These are phyloP conservation scores for Phytophthora boehmeriae DNA, from an alignment of 352 stramenopile genomes.

Conservation along the genomic window DNA sequence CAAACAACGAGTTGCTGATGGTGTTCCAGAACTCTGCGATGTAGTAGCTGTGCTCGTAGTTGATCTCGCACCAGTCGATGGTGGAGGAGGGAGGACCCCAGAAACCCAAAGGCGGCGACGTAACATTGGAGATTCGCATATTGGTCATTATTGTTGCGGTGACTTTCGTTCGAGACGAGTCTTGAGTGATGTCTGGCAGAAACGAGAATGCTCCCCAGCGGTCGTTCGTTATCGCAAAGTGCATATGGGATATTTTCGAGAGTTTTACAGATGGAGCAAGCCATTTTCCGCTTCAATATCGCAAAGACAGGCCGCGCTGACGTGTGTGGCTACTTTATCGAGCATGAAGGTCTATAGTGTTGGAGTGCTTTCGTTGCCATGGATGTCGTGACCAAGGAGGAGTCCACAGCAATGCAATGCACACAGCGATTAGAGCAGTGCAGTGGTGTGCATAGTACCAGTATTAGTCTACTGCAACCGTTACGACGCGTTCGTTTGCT, in stretches of 20 bases:
- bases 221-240: constrained; percentile 5
- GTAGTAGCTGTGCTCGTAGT: constrained; percentile 83
- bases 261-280: neutral
- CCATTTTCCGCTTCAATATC: neutral
- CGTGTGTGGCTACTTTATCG: neutral
- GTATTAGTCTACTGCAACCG: no score
- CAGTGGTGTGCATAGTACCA: no score
- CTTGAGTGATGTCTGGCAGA: neutral
- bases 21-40: constrained; percentile 92
- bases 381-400: no score
- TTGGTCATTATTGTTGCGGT: neutral
- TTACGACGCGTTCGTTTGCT: no score
- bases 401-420: no score
- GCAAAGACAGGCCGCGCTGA: neutral
- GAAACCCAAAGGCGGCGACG: constrained; percentile 31
- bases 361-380: no score
- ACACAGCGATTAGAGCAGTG: no score
- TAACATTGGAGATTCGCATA: constrained; percentile 1
- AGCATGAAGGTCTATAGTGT: neutral
- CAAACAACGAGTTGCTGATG: constrained; percentile 80
- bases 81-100: constrained; percentile 79
- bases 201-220: constrained; percentile 11
- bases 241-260: neutral
- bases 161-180: neutral
- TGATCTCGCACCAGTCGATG: constrained; percentile 89